Percentiles rank a stretch among this genome's conserved stretches.
These are phyloP conservation scores for Nothophaeocryptopus gaeumannii DNA, from an alignment of 2,329 filamentous ascomycete genomes.

Conservation along the genomic window DNA sequence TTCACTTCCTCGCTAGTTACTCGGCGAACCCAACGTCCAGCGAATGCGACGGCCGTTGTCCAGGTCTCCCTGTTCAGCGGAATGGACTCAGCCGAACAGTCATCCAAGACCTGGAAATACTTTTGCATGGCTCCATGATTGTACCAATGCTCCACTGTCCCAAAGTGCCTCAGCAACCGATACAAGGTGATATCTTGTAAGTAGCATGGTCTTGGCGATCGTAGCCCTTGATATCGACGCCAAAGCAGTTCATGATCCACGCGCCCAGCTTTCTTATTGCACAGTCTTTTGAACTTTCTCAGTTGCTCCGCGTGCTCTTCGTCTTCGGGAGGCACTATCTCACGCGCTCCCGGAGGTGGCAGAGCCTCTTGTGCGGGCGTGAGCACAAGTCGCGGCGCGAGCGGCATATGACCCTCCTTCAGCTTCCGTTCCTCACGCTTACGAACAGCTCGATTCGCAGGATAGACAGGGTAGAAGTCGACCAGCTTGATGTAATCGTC, in stretches of 20 bases:
- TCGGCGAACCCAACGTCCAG: conserved; percentile 65
- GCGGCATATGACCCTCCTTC: conserved; percentile 12
- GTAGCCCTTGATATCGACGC: conserved; percentile 52
- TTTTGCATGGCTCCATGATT: conserved; percentile 67
- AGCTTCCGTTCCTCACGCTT: conserved; percentile 5
- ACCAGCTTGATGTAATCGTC: conserved; percentile 49
- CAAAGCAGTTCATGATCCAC: conserved; percentile 43
- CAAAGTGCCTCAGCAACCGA: conserved; percentile 65
- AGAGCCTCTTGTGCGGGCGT: conserved; percentile 28
- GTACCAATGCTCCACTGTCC: conserved; percentile 53
- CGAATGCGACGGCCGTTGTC: conserved; percentile 80
- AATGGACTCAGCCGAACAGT: conserved; percentile 73
- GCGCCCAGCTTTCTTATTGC: conserved; percentile 17
- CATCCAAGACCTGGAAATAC: conserved; percentile 79
- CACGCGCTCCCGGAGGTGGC: conserved; percentile 10
- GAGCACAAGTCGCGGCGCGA: conserved; percentile 33
- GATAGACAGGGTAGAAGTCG: conserved; percentile 42
- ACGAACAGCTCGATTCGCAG: neutral
- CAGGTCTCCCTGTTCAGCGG: conserved; percentile 68
- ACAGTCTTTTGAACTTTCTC: conserved; percentile 11
- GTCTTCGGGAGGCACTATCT: conserved; percentile 23
- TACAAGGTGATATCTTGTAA: conserved; percentile 55
- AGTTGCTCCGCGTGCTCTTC: conserved; percentile 23
- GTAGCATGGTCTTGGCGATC: conserved; percentile 52
- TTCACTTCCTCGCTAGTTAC: conserved; percentile 61